Evolutionary conservation across 1,284 basidiomycete genomes (phyloP), one percentile per base, ranked within the genome.

Genomic region (Rhodotorula sp.): DNA sequence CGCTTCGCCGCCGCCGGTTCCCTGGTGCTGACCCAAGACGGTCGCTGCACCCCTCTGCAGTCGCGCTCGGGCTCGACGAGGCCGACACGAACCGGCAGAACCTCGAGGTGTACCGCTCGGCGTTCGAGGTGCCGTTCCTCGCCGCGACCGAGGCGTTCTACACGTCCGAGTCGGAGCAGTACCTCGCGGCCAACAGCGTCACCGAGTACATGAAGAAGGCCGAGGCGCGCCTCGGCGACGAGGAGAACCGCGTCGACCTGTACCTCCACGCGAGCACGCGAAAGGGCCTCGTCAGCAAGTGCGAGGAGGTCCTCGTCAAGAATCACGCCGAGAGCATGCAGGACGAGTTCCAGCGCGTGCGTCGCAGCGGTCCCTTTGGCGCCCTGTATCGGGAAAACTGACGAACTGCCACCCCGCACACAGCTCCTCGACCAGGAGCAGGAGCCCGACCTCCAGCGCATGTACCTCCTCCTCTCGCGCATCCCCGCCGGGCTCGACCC

Each of bases 141-240:
- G 85, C 85, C 5, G 90, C 91, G 5, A 98, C 96, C 1, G 91
- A 94, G 82, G 85, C 88, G 63, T 98, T 94, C 85, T 99, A 99
- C 85, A 88, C 88, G 74, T 86, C 89, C 73, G 96, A 99, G 82
- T 96, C 93, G 3, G 88, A 92, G 74, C 87, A 90, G 3, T 99
- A 96, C 85, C 87, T 98, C 44, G 88, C 90, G 3, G 88, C 91
- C 79, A 96, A 95, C 82, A 91, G 88, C 59, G 92, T 98, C 49
- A 91, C 93, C 41, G 97, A 99, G 81, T 99, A 99, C 82, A 87
- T 99, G 82, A 94, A 91, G 85, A 96, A 94, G 83, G 97, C 93
- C 4, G 95, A 98, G 80, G 89, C 90, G 77, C 88, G 97, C 45
- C 84, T 99, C 69, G 87, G 89, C 71, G 96, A 99, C 82, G 97